phyloP scores from a whole-genome alignment of 768 basidiomycete species.

The Boletus pseudopeckii region DNA sequence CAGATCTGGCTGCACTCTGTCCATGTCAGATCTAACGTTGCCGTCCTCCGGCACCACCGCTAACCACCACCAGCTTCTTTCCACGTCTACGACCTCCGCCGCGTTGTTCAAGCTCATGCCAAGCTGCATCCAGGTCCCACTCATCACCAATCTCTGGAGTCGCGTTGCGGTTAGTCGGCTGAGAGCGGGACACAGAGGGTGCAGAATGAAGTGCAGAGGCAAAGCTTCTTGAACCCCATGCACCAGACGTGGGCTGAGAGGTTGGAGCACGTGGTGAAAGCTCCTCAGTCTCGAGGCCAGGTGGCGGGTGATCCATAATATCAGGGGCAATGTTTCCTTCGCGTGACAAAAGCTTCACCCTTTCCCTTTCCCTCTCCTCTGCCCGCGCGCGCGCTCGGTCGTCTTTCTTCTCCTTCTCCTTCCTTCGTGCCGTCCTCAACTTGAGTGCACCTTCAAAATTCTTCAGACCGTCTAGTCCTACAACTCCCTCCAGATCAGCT shows the following conservation, averaged over 20 bases:
- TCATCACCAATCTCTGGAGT: conserved; percentile 47
- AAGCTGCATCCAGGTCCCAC: conserved; percentile 76
- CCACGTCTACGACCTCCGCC: conserved; percentile 54
- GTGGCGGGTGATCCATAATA: conserved; percentile 4
- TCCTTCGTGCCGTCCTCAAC: conserved; percentile 66
- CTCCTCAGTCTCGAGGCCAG: conserved; percentile 15
- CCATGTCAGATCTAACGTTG: conserved; percentile 30
- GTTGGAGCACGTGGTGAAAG: conserved; percentile 1
- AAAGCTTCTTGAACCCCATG: conserved; percentile 80
- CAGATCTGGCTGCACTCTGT: not conserved
- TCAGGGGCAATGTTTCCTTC: conserved; percentile 10
- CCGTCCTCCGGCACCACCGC: conserved; percentile 58
- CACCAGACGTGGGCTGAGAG: conserved; percentile 41
- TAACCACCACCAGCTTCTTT: conserved; percentile 67
- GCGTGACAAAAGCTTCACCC: conserved; percentile 30
- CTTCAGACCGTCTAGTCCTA: conserved; percentile 71
- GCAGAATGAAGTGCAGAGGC: conserved; percentile 69
- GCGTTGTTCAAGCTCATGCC: conserved; percentile 77
- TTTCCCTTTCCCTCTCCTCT: conserved; percentile 74
- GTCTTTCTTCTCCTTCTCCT: conserved; percentile 83
- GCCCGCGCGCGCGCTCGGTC: conserved; percentile 77
- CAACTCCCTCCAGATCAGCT: conserved; percentile 74
- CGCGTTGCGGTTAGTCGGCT: conserved; percentile 25
- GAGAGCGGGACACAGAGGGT: conserved; percentile 45
- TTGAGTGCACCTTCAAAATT: conserved; percentile 82